phyloP scores from a whole-genome alignment of 2,329 filamentous ascomycete genomes.

The Didymella keratinophila region DNA sequence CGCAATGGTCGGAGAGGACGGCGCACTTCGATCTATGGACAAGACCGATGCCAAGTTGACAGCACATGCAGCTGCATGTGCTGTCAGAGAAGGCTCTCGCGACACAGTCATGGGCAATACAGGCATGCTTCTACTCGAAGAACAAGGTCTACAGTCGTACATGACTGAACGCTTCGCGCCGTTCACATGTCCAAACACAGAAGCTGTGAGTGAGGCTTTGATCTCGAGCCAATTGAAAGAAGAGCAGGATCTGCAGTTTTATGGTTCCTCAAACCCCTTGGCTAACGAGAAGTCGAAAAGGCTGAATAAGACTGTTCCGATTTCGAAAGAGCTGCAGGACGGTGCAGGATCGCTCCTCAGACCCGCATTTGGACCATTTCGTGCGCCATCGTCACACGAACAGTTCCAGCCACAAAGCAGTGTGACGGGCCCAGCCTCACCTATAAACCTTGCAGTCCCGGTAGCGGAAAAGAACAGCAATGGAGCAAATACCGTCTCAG shows the following conservation, averaged over 20 bases:
- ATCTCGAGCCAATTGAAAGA: slow-evolving; percentile 15
- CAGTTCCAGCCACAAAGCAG: slow-evolving; percentile 30
- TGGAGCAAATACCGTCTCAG: neutral
- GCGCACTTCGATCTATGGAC: slow-evolving; percentile 12
- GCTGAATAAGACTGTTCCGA: slow-evolving; percentile 8
- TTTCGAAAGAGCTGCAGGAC: slow-evolving; percentile 24
- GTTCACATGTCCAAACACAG: slow-evolving; percentile 40
- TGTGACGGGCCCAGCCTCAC: slow-evolving; percentile 34
- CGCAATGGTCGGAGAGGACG: slow-evolving; percentile 22
- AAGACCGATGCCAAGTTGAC: slow-evolving; percentile 17
- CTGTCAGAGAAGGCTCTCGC: slow-evolving; percentile 24
- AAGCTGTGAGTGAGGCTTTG: slow-evolving; percentile 14
- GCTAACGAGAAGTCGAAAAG: slow-evolving; percentile 13
- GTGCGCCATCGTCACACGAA: slow-evolving; percentile 28
- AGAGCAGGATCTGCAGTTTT: slow-evolving; percentile 23
- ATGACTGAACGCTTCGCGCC: slow-evolving; percentile 45
- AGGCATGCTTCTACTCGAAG: slow-evolving; percentile 58
- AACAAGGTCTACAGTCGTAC: slow-evolving; percentile 53
- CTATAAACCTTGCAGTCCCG: slow-evolving; percentile 15
- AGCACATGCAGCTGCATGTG: slow-evolving; percentile 25
- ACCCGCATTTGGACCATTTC: slow-evolving; percentile 33
- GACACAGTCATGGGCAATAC: slow-evolving; percentile 58
- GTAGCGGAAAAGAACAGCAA: slow-evolving; percentile 8
- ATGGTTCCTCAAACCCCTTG: slow-evolving; percentile 23
- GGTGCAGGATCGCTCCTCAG: slow-evolving; percentile 23